Evolutionary conservation across 1,284 basidiomycete species (phyloP).

Genomic region (Pterulicium gracile): DNA sequence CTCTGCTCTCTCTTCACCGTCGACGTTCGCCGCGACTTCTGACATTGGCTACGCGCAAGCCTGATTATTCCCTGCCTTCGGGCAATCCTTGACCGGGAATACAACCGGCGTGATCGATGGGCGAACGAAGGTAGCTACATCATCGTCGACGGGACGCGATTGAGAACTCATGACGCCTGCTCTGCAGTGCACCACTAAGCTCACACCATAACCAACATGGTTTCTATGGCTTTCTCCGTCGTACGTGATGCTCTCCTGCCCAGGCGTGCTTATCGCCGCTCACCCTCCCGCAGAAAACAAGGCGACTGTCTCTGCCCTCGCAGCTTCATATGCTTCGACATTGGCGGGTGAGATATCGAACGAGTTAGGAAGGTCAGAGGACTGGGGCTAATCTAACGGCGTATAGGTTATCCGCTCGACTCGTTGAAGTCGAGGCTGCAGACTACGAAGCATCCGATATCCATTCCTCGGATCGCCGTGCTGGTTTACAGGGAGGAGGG

Average conservation of each 20-base stretch:
- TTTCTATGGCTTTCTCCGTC: slow-evolving; percentile 57
- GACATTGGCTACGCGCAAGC: slow-evolving; percentile 1
- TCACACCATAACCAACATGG: slow-evolving; percentile 49
- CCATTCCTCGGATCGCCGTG: slow-evolving; percentile 61
- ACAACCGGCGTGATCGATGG: slow-evolving; percentile 61
- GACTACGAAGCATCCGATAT: slow-evolving; percentile 68
- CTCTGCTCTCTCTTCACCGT: slow-evolving; percentile 8
- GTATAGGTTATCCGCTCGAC: slow-evolving; percentile 40
- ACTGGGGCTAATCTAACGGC: too few species aligned
- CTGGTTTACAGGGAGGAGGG: slow-evolving; percentile 87
- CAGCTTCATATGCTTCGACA: slow-evolving; percentile 2
- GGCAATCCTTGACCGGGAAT: slow-evolving; percentile 1
- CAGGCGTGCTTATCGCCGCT: slow-evolving; percentile 8
- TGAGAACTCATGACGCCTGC: neutral
- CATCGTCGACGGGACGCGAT: slow-evolving; percentile 12
- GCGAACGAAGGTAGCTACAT: slow-evolving; percentile 53
- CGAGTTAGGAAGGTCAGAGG: too few species aligned
- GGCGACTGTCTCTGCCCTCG: neutral
- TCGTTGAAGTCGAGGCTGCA: slow-evolving; percentile 88
- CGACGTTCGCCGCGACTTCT: neutral
- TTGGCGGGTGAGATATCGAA: slow-evolving; percentile 16
- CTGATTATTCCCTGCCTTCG: neutral
- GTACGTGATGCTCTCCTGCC: slow-evolving; percentile 26
- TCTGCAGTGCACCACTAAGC: slow-evolving; percentile 22
- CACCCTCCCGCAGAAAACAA: slow-evolving; percentile 37